phyloP scores from a whole-genome alignment of 2,329 filamentous ascomycete genomes.

The Colletotrichum musicola region DNA sequence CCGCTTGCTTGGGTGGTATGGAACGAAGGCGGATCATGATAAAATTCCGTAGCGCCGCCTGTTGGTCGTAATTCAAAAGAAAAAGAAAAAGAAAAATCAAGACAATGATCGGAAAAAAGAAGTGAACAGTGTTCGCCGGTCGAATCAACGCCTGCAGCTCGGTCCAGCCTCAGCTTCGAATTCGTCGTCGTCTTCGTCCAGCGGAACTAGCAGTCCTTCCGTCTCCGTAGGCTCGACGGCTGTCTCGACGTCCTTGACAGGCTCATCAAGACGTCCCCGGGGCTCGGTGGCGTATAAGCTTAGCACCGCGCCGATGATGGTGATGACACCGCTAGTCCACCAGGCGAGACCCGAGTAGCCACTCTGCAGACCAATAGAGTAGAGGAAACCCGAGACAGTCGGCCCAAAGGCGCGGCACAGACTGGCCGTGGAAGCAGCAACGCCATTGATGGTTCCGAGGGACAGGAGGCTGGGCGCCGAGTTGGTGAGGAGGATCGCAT shows the following conservation, averaged over 20 bases:
- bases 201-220: slow-evolving; percentile 24
- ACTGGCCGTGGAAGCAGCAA: slow-evolving; percentile 91
- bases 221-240: slow-evolving; percentile 43
- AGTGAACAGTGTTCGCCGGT: not conserved
- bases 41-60: slow-evolving; percentile 1
- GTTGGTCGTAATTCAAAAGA: slow-evolving; percentile 2
- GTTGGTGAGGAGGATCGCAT: slow-evolving; percentile 90
- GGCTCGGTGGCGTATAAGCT: slow-evolving; percentile 82
- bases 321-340: slow-evolving; percentile 89
- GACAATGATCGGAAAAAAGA: not conserved
- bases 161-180: slow-evolving; percentile 23
- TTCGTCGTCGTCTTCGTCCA: slow-evolving; percentile 20
- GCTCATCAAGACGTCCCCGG: slow-evolving; percentile 58
- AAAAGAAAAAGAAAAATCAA: slow-evolving; percentile 11
- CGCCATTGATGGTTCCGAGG: slow-evolving; percentile 92
- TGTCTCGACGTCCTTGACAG: slow-evolving; percentile 55
- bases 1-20: slow-evolving; percentile 19
- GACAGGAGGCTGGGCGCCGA: slow-evolving; percentile 86
- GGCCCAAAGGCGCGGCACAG: slow-evolving; percentile 90
- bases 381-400: slow-evolving; percentile 86
- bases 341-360: slow-evolving; percentile 92
- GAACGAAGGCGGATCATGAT: slow-evolving; percentile 5
- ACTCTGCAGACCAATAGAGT: slow-evolving; percentile 81
- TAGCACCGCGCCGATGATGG: slow-evolving; percentile 79
- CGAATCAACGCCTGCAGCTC: slow-evolving; percentile 19